These are phyloP conservation scores for Lactarius vividus DNA, from an alignment of 768 basidiomycete species.

Conservation along the genomic window DNA sequence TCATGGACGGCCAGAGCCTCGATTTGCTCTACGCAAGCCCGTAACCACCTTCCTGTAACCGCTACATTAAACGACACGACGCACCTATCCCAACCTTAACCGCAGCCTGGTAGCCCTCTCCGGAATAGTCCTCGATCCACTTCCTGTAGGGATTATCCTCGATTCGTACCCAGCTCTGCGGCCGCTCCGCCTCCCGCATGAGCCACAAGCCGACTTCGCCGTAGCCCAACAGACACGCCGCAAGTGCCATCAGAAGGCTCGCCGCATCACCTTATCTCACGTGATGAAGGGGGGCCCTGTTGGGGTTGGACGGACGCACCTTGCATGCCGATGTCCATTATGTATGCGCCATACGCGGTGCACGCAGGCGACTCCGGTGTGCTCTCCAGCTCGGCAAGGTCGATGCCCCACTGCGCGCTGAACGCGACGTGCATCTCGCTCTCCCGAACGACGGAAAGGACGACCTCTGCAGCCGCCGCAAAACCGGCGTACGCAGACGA, in stretches of 20 bases:
- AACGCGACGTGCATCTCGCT: slow-evolving; percentile 67
- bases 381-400: slow-evolving; percentile 52
- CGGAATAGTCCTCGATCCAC: slow-evolving; percentile 82
- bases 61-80: slow-evolving; percentile 30
- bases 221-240: slow-evolving; percentile 87
- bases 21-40: slow-evolving; percentile 56
- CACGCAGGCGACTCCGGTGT: slow-evolving; percentile 69
- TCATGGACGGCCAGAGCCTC: slow-evolving; percentile 60
- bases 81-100: slow-evolving; percentile 72
- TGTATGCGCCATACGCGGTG: slow-evolving; percentile 83
- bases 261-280: slow-evolving; percentile 45
- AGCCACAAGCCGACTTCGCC: slow-evolving; percentile 91
- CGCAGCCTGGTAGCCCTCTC: slow-evolving; percentile 65
- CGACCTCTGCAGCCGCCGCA: slow-evolving; percentile 56
- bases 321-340: slow-evolving; percentile 74
- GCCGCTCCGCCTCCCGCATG: slow-evolving; percentile 49
- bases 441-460: slow-evolving; percentile 65
- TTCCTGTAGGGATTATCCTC: slow-evolving; percentile 70
- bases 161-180: slow-evolving; percentile 52
- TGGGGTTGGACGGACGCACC: slow-evolving; percentile 44
- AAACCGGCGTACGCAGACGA: slow-evolving; percentile 63
- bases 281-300: not conserved
- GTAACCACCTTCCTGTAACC: slow-evolving; percentile 6
- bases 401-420: slow-evolving; percentile 70
- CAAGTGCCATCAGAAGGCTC: slow-evolving; percentile 74